Base-by-base conservation (phyloP, 2,329 filamentous ascomycete species). In the Orbilia ellipsospora region DNA sequence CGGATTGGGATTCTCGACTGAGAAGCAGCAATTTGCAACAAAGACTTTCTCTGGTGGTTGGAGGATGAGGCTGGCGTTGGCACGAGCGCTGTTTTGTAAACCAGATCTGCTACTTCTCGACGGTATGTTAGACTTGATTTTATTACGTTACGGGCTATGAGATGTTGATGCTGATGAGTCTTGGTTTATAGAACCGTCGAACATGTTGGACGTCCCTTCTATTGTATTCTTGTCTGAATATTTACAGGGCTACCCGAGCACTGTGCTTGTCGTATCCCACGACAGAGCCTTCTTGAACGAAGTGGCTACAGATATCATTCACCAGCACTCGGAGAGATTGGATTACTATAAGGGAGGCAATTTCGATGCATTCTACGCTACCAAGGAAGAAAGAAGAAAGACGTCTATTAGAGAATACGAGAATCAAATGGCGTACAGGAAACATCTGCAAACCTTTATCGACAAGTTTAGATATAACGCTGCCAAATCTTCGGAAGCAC, bases 171-270 rank as follows among this genome's bases (percentile, higher is more conserved):
- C 75, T 77, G 42, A 77, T 80, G 15, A 42, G 18, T 81, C 57
- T 44, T 62, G 56, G 68, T 4, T 48, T 48, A 13, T 69, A 85
- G 95, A 99, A 89, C 95, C 95, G 84, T 98, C 94, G 67, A 98
- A 98, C 89, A 98, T 98, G 94, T 93, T 99, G 92, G 95, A 98
- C 84, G 95, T 99, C 70, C 95, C 95, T n/a, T 98, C 95, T 23
- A 98, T 99, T 81, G 96, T 95, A 68, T 99, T 98, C 88, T 88
- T 99, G 82, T 92, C 94, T 56, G 94, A 94, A 81, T 99, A 99
- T 82, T 90, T 99, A 7, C 94, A 97, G 83, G 86, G 86, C 57
- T 99, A 99, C 81, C 94, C 94, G 45, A 97, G 93, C 83, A 98
- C 95, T 1, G 90, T 99, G 28, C 87, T 99, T 13, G 94, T 99